Conservation (phyloP, 2,329 filamentous ascomycete genomes). For the Kalaharituber pfeilii region DNA sequence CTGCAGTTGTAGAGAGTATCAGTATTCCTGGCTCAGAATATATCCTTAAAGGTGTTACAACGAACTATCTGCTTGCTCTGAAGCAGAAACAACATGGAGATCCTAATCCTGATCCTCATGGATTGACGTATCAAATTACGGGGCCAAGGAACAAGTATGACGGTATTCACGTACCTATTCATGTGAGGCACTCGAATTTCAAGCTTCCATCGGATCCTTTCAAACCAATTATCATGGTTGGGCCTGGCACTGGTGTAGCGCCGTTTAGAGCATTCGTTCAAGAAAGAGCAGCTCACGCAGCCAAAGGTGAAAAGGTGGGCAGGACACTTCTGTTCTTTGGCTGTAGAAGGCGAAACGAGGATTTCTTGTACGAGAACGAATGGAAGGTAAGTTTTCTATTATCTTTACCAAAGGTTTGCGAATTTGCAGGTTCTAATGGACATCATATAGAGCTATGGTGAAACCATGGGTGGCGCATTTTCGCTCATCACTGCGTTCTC, state of each 20-base stretch:
- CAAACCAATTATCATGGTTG: constrained; percentile 90
- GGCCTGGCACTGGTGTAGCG: constrained; percentile 88
- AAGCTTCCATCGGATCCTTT: constrained; percentile 90
- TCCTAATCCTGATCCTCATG: constrained; percentile 60
- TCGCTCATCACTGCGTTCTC: constrained; percentile 89
- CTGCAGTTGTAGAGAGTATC: constrained; percentile 78
- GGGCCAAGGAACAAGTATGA: constrained; percentile 96
- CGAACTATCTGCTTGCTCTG: constrained; percentile 85
- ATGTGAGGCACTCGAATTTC: constrained; percentile 97
- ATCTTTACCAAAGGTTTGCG: not conserved
- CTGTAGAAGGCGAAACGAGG: constrained; percentile 71
- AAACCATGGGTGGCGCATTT: constrained; percentile 72
- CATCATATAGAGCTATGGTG: constrained; percentile 56
- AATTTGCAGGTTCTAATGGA: constrained; percentile 20
- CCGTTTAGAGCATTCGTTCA: constrained; percentile 93
- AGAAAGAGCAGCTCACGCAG: constrained; percentile 70
- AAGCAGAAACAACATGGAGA: constrained; percentile 96
- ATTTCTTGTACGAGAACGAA: constrained; percentile 81
- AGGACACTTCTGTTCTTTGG: constrained; percentile 87
- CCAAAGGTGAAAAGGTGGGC: constrained; percentile 65
- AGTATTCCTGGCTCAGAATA: constrained; percentile 57
- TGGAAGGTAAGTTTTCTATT: constrained; percentile 57
- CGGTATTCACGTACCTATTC: constrained; percentile 83
- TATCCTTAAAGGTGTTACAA: constrained; percentile 83
- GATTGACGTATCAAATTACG: constrained; percentile 66